Conservation (phyloP, 352 stramenopile species). For the Phytopythium mirpurense region DNA sequence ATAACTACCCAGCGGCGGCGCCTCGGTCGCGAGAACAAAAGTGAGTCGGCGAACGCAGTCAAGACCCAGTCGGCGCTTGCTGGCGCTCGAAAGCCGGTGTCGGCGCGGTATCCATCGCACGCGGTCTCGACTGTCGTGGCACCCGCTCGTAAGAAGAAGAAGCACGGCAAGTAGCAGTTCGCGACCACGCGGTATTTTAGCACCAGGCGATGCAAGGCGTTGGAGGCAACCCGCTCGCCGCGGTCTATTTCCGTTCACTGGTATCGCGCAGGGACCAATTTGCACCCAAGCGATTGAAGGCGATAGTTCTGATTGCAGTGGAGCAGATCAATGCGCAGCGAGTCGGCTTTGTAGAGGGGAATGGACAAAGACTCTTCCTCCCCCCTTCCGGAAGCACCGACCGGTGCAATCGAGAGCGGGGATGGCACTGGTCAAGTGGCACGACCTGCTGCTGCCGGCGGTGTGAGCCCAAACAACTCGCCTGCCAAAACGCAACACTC, state of each 20-base stretch:
- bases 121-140: background rate
- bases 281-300: too few species aligned
- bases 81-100: background rate
- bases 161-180: background rate
- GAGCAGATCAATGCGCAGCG: background rate
- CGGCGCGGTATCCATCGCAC: too few species aligned
- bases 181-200: background rate
- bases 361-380: background rate
- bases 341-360: background rate
- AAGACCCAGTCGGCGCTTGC: too few species aligned
- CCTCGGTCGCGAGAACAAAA: background rate
- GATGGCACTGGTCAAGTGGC: background rate
- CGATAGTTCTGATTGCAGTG: background rate
- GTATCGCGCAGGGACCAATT: too few species aligned
- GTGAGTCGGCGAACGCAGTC: conserved; percentile 1
- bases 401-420: background rate
- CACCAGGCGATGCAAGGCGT: background rate
- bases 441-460: background rate
- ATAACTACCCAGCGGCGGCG: background rate
- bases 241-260: background rate
- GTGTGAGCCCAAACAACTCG: background rate
- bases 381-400: background rate
- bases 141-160: conserved; percentile 2
- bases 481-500: background rate
- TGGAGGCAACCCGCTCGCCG: background rate